phyloP scores from a whole-genome alignment of 176 grass and related monocot species.

The Luzula sylvatica region DNA sequence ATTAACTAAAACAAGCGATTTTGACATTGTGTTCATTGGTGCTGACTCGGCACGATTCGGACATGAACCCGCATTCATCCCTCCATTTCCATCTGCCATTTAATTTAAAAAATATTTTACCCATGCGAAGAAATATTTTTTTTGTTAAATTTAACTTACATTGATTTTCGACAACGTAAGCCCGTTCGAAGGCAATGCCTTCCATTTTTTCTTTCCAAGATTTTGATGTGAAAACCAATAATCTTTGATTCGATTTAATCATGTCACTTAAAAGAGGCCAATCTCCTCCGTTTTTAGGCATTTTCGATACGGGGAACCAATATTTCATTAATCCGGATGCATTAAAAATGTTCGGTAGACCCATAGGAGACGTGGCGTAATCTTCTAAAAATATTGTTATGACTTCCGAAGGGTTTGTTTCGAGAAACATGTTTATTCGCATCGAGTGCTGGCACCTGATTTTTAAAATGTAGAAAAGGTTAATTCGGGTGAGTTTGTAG shows the following conservation, averaged over 20 bases:
- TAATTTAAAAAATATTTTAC: too few species aligned
- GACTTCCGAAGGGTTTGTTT: conserved; percentile 52
- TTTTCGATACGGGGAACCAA: conserved; percentile 49
- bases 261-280: conserved; percentile 88
- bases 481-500: too few species aligned
- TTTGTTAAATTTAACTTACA: too few species aligned
- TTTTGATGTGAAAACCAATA: conserved; percentile 83
- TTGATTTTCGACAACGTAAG: conserved; percentile 87
- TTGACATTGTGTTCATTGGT: conserved; percentile 60
- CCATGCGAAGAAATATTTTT: too few species aligned
- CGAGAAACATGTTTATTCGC: conserved; percentile 64
- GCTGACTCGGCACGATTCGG: conserved; percentile 58
- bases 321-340: conserved; percentile 48
- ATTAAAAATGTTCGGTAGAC: conserved; percentile 61
- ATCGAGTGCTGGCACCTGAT: conserved; percentile 71
- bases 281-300: conserved; percentile 80
- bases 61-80: conserved; percentile 56
- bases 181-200: conserved; percentile 73
- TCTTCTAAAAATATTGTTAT: conserved; percentile 81
- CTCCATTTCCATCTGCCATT: conserved; percentile 50
- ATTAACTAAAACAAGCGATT: conserved; percentile 83
- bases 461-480: too few species aligned
- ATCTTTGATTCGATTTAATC: conserved; percentile 56
- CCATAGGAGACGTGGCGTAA: conserved; percentile 62
- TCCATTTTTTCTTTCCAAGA: conserved; percentile 53